A percentile compares a stretch with the other conserved stretches of the same genome.
phyloP scores from a whole-genome alignment of 2,329 filamentous ascomycete genomes.

The Trichoderma sp. region DNA sequence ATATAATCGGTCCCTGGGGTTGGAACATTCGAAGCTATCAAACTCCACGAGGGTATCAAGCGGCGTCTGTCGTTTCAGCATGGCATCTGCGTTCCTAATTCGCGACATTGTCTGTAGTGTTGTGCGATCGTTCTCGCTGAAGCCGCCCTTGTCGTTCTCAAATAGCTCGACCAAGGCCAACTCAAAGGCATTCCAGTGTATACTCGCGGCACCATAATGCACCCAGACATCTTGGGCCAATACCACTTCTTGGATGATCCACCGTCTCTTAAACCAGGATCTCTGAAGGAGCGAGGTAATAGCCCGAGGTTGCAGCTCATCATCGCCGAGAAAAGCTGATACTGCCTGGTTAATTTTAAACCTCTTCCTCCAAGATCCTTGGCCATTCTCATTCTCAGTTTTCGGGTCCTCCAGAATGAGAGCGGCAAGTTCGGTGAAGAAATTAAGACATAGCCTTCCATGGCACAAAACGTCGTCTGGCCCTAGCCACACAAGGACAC shows the following conservation, averaged over 20 bases:
- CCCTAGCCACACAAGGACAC: neutral
- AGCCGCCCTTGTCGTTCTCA: neutral
- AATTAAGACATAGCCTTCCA: neutral
- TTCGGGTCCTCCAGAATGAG: neutral
- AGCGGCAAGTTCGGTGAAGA: neutral
- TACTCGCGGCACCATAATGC: neutral
- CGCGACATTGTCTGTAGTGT: neutral
- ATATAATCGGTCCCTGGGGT: neutral
- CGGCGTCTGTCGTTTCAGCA: neutral
- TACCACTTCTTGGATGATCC: slow-evolving; percentile 1
- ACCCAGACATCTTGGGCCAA: neutral
- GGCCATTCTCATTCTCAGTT: neutral
- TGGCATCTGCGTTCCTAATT: neutral
- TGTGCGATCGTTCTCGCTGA: neutral
- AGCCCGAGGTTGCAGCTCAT: neutral
- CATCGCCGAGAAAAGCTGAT: neutral
- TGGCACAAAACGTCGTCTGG: neutral
- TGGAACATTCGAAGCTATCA: slow-evolving; percentile 1
- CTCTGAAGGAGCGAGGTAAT: neutral
- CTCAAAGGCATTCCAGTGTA: neutral
- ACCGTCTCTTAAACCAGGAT: neutral
- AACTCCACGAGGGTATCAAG: slow-evolving; percentile 1
- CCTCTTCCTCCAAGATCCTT: neutral
- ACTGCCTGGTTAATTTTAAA: neutral
- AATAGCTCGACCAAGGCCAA: neutral